Base-by-base conservation (phyloP, 2,329 filamentous ascomycete genomes). In the Diaporthe sp. region DNA sequence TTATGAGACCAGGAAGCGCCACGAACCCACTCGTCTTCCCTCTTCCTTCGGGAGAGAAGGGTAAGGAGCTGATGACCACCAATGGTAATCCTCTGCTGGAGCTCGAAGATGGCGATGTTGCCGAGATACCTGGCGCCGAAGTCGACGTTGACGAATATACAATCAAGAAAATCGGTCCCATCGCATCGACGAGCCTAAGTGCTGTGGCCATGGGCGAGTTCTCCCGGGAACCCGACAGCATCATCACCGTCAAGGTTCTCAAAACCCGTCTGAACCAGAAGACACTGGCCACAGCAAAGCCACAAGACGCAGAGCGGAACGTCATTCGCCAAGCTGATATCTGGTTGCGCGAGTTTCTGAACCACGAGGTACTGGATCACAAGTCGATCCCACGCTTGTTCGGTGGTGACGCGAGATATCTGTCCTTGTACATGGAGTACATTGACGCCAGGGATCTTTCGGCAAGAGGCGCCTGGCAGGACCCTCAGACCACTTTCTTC, bases 391-490 rank as follows among this genome's bases (percentile, higher is more conserved):
- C 91, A 74, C 86, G 87, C 31, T 85, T 91, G 71, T 90, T 91
- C 75, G 90, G 89, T 12, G 90, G 90, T 51, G 90, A 92, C 78
- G 90, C 90, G 9, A 88, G 90, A 46, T 91, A 89, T 79, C 81
- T 92, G 51, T 90, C 89, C 3, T 81, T 92, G 13, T 92, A 91
- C 79, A 91, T 92, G 90, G 90, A 92, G 80, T 88, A 91, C 76
- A 86, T 92, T 6, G 88, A 91, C 72, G 90, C 88, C 17, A 86
- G 86, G 60, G 90, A 92, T 77, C 83, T 92, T 51, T 86, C 88
- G 0, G 85, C 86, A 42, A 82, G 84, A 68, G 84, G 85, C 53
- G 83, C 86, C 12, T 91, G 90, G 90, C 73, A 75, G 46, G 71
- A 75, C 19, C 28, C 75, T 28, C 87, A 89, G 34, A 85, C 83